A percentile compares a stretch with the other conserved stretches of the same genome.
Evolutionary conservation across 768 basidiomycete genomes (phyloP).

Genomic region (Russula virescens): DNA sequence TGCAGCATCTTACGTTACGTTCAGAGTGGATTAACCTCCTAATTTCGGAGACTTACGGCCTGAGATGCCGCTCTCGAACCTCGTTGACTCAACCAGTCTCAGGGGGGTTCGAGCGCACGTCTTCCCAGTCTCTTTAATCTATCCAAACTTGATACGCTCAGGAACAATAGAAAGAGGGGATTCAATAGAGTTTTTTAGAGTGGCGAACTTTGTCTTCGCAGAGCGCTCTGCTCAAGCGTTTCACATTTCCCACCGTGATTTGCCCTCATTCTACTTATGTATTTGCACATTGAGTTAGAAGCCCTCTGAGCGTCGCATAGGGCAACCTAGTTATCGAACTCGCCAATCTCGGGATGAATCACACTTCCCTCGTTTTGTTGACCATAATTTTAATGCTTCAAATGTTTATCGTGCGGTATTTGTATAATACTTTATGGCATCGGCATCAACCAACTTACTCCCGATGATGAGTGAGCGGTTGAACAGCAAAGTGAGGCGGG

Average conservation of each 20-base stretch:
- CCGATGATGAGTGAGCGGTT: too few species aligned
- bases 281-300: background rate
- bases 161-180: background rate
- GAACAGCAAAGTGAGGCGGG: too few species aligned
- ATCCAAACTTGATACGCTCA: slow-evolving; percentile 9
- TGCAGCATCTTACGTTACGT: background rate
- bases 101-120: background rate
- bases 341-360: background rate
- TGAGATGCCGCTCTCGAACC: background rate
- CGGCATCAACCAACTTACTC: too few species aligned
- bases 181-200: slow-evolving; percentile 3
- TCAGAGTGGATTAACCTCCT: slow-evolving; percentile 7
- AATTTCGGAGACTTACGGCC: background rate
- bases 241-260: background rate
- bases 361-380: background rate
- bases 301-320: background rate
- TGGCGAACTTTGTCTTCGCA: background rate
- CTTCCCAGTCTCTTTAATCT: slow-evolving; percentile 7
- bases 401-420: background rate
- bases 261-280: background rate
- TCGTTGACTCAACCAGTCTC: background rate
- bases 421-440: background rate
- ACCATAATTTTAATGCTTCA: background rate
- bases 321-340: background rate
- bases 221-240: background rate